Evolutionary conservation across 495 filamentous ascomycete species (phyloP).

Genomic region (Achaetomiella virescens): DNA sequence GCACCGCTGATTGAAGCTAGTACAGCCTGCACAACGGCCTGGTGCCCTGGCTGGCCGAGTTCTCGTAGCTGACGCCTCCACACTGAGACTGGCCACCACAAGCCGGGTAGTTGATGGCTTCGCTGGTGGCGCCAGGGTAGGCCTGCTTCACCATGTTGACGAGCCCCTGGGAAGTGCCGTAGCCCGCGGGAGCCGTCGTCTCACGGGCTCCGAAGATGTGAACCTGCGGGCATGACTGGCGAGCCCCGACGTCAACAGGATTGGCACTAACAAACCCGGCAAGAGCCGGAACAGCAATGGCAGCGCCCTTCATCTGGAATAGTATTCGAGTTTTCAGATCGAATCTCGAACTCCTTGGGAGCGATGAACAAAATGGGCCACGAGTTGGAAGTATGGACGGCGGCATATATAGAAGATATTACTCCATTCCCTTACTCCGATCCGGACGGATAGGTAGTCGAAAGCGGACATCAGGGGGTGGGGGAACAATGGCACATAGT

Average conservation of each 20-base stretch:
- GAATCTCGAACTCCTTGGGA: too few relatives aligned
- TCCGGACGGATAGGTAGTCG: too few relatives aligned
- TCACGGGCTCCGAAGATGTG: constrained; percentile 62
- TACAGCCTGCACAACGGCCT: constrained; percentile 48
- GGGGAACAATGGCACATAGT: too few relatives aligned
- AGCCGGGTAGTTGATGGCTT: constrained; percentile 45
- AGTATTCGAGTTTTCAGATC: too few relatives aligned
- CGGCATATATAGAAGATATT: too few relatives aligned
- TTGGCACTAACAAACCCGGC: constrained; percentile 27
- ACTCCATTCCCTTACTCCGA: too few relatives aligned
- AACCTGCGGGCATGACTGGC: constrained; percentile 41
- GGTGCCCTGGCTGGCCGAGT: constrained; percentile 47
- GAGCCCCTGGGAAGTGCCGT: constrained; percentile 47
- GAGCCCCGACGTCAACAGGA: constrained; percentile 18
- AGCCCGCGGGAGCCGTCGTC: constrained; percentile 51
- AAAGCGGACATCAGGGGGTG: too few relatives aligned
- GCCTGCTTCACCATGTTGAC: constrained; percentile 49
- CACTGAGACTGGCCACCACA: constrained; percentile 46
- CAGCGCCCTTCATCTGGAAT: too few relatives aligned
- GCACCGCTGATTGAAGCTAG: constrained; percentile 47
- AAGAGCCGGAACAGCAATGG: too few relatives aligned
- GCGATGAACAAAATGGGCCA: too few relatives aligned
- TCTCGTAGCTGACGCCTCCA: constrained; percentile 48
- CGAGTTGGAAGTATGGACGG: too few relatives aligned
- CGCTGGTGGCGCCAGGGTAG: constrained; percentile 48